Conservation (phyloP, 169 alveolate species). For the Plasmodium vinckei region DNA sequence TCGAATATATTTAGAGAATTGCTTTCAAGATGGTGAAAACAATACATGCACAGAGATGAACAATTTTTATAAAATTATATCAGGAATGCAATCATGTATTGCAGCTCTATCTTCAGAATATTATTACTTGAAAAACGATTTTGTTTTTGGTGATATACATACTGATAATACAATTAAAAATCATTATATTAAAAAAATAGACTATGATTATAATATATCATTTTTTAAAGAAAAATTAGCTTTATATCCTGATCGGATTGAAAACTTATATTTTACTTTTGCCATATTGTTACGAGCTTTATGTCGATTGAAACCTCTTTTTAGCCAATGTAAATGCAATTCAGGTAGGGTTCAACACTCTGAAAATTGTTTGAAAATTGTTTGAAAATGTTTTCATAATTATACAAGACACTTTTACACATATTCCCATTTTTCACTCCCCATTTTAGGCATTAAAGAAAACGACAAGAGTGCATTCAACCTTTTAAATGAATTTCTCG, state of each 20-base stretch:
- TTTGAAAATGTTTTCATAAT: no score
- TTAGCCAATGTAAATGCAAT: slow-evolving; percentile 85
- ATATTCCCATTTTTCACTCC: not conserved
- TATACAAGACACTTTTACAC: not conserved
- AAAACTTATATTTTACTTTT: slow-evolving; percentile 90
- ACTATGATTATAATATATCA: slow-evolving; percentile 82
- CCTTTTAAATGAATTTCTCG: slow-evolving; percentile 33
- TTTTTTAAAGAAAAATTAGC: slow-evolving; percentile 88
- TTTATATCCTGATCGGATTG: slow-evolving; percentile 88
- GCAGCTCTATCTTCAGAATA: slow-evolving; percentile 88
- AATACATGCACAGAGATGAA: slow-evolving; percentile 81
- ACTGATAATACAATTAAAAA: slow-evolving; percentile 40
- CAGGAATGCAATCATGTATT: slow-evolving; percentile 91
- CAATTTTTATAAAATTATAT: slow-evolving; percentile 83
- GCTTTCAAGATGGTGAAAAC: slow-evolving; percentile 66
- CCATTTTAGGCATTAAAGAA: slow-evolving; percentile 24
- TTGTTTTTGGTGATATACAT: slow-evolving; percentile 32
- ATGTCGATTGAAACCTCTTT: slow-evolving; percentile 85
- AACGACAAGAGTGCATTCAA: slow-evolving; percentile 42
- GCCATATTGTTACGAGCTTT: slow-evolving; percentile 87
- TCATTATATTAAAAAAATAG: slow-evolving; percentile 77
- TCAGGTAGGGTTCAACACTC: slow-evolving; percentile 71
- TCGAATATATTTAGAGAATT: slow-evolving; percentile 52
- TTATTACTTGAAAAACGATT: slow-evolving; percentile 80
- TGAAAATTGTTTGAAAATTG: no score